phyloP scores from a whole-genome alignment of 306 rosid genomes.

The Amphicarpaea edgeworthii region DNA sequence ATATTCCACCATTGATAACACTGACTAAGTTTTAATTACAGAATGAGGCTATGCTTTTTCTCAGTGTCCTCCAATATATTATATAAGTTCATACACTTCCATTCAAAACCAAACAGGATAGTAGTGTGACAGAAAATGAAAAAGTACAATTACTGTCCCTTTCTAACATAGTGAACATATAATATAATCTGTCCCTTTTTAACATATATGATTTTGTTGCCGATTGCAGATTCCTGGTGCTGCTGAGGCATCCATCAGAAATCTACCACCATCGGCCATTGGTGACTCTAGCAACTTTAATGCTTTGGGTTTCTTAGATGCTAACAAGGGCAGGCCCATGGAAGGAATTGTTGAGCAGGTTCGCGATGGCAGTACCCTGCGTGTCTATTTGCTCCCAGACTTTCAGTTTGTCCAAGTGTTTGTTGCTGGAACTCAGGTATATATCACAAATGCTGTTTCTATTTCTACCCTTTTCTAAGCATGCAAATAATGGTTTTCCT shows the following conservation, averaged over 20 bases:
- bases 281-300: conserved; percentile 88
- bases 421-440: conserved; percentile 92
- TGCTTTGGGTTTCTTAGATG: conserved; percentile 78
- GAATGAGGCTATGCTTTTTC: conserved; percentile 11
- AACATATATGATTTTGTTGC: conserved; percentile 34
- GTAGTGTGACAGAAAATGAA: conserved; percentile 27
- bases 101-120: conserved; percentile 12
- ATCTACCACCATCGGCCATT: conserved; percentile 86
- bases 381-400: conserved; percentile 86
- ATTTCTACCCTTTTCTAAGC: conserved; percentile 4
- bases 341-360: conserved; percentile 90
- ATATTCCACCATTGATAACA: too few relatives aligned
- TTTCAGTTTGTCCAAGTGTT: conserved; percentile 97
- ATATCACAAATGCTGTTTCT: conserved; percentile 14
- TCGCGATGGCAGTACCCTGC: conserved; percentile 92
- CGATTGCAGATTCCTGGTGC: conserved; percentile 80
- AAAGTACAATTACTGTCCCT: not conserved
- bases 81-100: conserved; percentile 2
- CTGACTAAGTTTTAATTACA: conserved; percentile 3
- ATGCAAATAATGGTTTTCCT: conserved; percentile 22
- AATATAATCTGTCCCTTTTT: conserved; percentile 20
- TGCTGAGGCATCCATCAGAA: conserved; percentile 77
- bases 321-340: conserved; percentile 88
- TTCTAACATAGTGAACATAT: not conserved
- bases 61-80: conserved; percentile 10